phyloP scores from a whole-genome alignment of 371 early-diverging fungal genomes.

The Nematocida parisii region DNA sequence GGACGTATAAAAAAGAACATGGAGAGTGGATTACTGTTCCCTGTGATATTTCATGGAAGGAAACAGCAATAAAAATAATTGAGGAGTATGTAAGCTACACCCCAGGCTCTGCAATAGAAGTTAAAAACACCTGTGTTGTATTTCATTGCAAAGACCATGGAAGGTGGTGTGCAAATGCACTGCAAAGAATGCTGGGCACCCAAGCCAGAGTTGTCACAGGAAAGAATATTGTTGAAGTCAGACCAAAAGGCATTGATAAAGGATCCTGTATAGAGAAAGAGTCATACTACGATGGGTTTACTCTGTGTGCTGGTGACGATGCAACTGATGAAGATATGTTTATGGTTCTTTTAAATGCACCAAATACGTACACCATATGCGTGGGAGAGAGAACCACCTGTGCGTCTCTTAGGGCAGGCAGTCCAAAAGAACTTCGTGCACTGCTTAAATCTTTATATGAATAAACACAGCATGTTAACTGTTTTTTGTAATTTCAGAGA shows the following conservation, averaged over 20 bases:
- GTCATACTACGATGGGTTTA: constrained; percentile 48
- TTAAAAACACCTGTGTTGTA: constrained; percentile 64
- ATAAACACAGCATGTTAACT: constrained; percentile 16
- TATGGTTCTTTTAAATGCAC: constrained; percentile 41
- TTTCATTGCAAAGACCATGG: constrained; percentile 68
- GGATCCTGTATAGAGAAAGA: constrained; percentile 53
- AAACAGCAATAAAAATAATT: constrained; percentile 47
- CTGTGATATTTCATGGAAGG: constrained; percentile 49
- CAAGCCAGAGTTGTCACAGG: constrained; percentile 59
- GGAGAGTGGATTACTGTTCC: constrained; percentile 59
- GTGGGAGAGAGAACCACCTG: constrained; percentile 47
- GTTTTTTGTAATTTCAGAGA: not conserved
- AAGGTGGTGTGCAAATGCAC: constrained; percentile 53
- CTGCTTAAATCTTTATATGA: constrained; percentile 15
- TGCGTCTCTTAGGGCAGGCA: constrained; percentile 8
- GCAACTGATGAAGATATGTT: constrained; percentile 70
- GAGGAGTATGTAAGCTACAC: constrained; percentile 61
- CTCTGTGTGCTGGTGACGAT: constrained; percentile 69
- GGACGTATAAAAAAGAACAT: constrained; percentile 59
- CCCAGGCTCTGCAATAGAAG: constrained; percentile 68
- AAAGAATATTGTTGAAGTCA: constrained; percentile 66
- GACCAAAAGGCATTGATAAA: constrained; percentile 58
- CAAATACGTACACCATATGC: constrained; percentile 33
- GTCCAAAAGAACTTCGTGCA: constrained; percentile 20
- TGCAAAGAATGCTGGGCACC: constrained; percentile 50